Evolutionary conservation across 768 basidiomycete species (phyloP), one percentile per base, ranked within the genome.

Genomic region (Tulasnella calospora): DNA sequence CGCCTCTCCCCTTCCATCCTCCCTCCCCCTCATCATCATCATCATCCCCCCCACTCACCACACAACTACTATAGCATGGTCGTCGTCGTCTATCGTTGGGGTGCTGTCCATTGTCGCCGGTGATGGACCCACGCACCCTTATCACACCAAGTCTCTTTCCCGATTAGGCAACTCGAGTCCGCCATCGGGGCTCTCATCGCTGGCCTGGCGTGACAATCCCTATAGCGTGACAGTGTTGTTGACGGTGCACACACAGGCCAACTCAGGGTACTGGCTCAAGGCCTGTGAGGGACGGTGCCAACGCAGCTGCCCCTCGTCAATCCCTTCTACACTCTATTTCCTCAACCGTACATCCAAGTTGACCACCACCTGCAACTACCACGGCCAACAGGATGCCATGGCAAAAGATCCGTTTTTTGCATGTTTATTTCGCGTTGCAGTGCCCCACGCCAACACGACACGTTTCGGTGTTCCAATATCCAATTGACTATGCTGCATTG

Each of bases 221-320:
- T 67, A 67, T 67, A 67, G 61, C 61, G 61, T 67, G 61, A 67
- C 61, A 67, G 1, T 6, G 4, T 3, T 21, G 51, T 23, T n/a
- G 51, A 67, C 61, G 61, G 3, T 57, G 55, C 55, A 33, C 61
- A 67, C 61, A 67, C 61, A 67, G 61, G 61, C 61, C 61, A 67
- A 30, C 61, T 67, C 61, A 67, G 61, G 61, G 61, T 17, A 35
- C 30, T 35, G 33, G 30, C 17, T 27, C 5, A 33, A 67, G 61
- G 61, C 61, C 61, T 67, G 61, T 67, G 61, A 67, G 61, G 61
- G 61, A 67, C 61, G 61, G 33, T 67, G 30, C 61, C 61, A 67
- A 67, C 61, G 61, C 61, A 67, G 30, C 21, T 51, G 23, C 51
- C 51, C 21, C 21, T 51, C n/a, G 15, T 67, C 44, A 44, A 44